These are phyloP conservation scores for Rhizopogon parksii DNA, from an alignment of 1,284 basidiomycete genomes.

Conservation along the genomic window DNA sequence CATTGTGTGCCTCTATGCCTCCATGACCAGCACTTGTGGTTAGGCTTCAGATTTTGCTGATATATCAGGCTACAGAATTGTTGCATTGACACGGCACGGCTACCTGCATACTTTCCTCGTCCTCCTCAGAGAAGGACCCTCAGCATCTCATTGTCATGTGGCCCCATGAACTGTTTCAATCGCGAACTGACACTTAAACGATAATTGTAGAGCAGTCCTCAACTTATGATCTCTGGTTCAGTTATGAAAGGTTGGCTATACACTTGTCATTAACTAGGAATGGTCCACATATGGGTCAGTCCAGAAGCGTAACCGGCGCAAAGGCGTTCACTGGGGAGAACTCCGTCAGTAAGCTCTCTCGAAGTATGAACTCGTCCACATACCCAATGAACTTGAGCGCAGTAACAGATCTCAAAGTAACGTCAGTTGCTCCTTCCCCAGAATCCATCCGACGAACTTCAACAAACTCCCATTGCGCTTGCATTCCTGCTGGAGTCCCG, in stretches of 20 bases:
- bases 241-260: background rate
- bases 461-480: constrained; percentile 66
- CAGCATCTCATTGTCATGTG: too few species aligned
- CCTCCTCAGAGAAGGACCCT: too few species aligned
- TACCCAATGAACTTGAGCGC: constrained; percentile 67
- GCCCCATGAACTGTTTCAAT: too few species aligned
- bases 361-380: constrained; percentile 17
- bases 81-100: too few species aligned
- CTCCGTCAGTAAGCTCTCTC: background rate
- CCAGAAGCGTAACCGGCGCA: background rate
- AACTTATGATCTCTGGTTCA: background rate
- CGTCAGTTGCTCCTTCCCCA: constrained; percentile 26
- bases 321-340: background rate
- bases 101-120: too few species aligned
- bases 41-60: too few species aligned
- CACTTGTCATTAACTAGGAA: background rate
- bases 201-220: too few species aligned
- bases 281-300: background rate
- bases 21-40: too few species aligned
- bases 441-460: constrained; percentile 60
- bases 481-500: constrained; percentile 53
- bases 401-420: constrained; percentile 46
- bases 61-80: too few species aligned
- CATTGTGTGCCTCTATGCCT: too few species aligned
- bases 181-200: too few species aligned